Conservation (phyloP, 495 filamentous ascomycete species). For the Penicillium roqueforti region DNA sequence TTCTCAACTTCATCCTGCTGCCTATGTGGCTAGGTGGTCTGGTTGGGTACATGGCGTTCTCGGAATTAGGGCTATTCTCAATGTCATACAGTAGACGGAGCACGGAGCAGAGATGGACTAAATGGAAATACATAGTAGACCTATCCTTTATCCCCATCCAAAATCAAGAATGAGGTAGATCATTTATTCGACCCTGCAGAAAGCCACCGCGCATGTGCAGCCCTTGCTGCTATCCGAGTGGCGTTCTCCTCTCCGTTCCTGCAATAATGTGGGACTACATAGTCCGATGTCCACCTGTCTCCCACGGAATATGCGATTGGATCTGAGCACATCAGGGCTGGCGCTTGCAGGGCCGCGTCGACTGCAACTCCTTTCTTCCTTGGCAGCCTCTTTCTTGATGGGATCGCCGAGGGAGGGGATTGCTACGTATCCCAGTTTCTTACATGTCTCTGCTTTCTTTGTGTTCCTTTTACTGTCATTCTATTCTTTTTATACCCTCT, state of each 20-base stretch:
- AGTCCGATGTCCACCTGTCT: too few relatives aligned
- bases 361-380: conserved; percentile 22
- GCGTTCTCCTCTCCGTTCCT: background rate
- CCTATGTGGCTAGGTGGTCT: background rate
- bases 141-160: background rate
- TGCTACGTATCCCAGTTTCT: background rate
- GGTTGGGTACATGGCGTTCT: background rate
- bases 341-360: conserved; percentile 2
- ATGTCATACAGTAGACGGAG: background rate
- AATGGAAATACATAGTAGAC: background rate
- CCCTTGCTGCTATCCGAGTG: background rate
- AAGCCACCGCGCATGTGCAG: background rate
- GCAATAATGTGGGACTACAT: background rate
- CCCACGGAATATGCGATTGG: background rate
- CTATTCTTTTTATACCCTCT: background rate
- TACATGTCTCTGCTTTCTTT: background rate
- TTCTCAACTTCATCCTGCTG: background rate
- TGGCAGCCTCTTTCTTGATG: conserved; percentile 13
- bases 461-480: background rate
- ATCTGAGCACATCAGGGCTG: background rate
- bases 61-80: background rate
- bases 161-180: background rate
- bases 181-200: conserved; percentile 4
- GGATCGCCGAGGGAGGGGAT: background rate
- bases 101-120: background rate